These are phyloP conservation scores for Eutrema salsugineum DNA, from an alignment of 441 rosid genomes.

Conservation along the genomic window DNA sequence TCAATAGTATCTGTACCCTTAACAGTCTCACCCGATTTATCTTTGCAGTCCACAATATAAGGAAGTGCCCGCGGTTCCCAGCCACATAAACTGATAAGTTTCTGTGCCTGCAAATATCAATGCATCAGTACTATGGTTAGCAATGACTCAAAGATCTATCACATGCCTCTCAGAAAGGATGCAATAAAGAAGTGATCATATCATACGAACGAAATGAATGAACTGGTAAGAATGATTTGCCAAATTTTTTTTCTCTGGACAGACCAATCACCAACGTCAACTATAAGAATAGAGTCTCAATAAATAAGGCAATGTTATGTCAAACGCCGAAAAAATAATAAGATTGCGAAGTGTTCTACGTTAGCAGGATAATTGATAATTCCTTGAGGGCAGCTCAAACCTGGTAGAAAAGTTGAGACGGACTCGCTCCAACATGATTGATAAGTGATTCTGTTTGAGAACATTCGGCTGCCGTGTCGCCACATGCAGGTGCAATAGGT, in stretches of 20 bases:
- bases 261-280: neutral
- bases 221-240: neutral
- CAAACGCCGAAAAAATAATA: neutral
- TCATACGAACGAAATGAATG: neutral
- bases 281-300: neutral
- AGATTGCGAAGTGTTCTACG: neutral
- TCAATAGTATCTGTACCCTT: conserved; percentile 36
- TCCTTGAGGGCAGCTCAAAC: conserved; percentile 26
- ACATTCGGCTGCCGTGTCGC: conserved; percentile 8
- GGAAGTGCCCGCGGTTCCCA: conserved; percentile 91
- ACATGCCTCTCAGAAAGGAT: neutral
- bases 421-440: conserved; percentile 36
- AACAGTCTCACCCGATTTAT: conserved; percentile 33
- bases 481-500: conserved; percentile 29
- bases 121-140: conserved; percentile 2
- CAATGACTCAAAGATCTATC: neutral
- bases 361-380: neutral
- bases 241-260: neutral
- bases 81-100: conserved; percentile 80
- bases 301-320: neutral
- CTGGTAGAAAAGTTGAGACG: conserved; percentile 66
- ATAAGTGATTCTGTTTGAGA: conserved; percentile 35
- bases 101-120: conserved; percentile 62
- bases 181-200: neutral
- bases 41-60: conserved; percentile 71